Base-by-base conservation (phyloP, 2,329 filamentous ascomycete genomes). In the Nemania serpens region DNA sequence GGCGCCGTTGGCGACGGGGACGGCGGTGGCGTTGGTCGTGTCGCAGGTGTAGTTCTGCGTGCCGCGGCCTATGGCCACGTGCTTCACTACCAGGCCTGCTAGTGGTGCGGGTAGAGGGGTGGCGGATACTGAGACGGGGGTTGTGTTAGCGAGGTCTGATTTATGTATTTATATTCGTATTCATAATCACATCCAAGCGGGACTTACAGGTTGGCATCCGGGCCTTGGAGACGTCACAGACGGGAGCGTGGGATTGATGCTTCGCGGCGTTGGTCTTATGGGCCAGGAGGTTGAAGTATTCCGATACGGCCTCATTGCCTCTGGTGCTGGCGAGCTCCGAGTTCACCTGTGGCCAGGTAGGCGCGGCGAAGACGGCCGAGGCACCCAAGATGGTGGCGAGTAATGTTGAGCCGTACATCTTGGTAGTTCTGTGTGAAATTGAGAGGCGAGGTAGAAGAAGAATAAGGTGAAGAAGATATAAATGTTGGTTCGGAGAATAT, bases 21-120 rank as follows among this genome's bases (percentile, higher is more conserved):
- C 78, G 0, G 86, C 83, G 3, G 83, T 84, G 1, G 84, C 73
- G 68, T 89, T 84, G 64, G 77, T 77, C 55, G 82, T 78, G 60
- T 84, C 80, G 81, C 94, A 97, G 53, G 91, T 96, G 81, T 97
- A 98, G 83, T 97, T 97, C 79, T 97, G 88, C 7, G 91, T 95
- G 62, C 94, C 94, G 46, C 91, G 88, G 70, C 94, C 94, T 64
- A 97, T 81, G 72, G 90, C 91, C 56, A 97, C 89, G 76, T 96
- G 91, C 72, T 86, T 84, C 52, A 96, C 81, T 3, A 73, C 79
- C 33, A 91, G 79, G 58, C 88, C 90, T 6, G 79, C 67, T 0
- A 85, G 77, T 13, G 87, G 86, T 7, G 80, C 65, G 13, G 89
- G 87, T 6, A 96, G 82, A 15, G 84, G 78, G 6, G 80, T 80